A percentile compares a stretch with the other conserved stretches of the same genome.
These are phyloP conservation scores for Penicillium odoratum DNA, from an alignment of 495 filamentous ascomycete species.

Conservation along the genomic window DNA sequence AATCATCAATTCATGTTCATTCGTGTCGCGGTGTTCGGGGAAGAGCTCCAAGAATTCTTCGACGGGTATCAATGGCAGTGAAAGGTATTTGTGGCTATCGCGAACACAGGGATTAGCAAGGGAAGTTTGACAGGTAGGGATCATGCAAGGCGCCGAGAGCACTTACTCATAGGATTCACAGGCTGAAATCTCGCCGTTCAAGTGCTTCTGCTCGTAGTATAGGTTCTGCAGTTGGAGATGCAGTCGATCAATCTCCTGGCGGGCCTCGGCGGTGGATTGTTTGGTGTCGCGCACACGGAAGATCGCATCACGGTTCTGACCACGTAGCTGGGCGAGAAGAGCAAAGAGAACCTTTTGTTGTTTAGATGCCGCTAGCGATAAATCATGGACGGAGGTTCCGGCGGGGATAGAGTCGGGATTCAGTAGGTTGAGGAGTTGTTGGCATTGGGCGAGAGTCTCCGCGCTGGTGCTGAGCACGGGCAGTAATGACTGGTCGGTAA, in stretches of 20 bases:
- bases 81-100: slow-evolving; percentile 78
- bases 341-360: slow-evolving; percentile 79
- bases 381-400: slow-evolving; percentile 42
- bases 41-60: slow-evolving; percentile 79
- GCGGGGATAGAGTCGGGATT: slow-evolving; percentile 45
- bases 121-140: slow-evolving; percentile 2
- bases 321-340: slow-evolving; percentile 77
- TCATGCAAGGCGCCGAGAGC: neutral
- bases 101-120: neutral
- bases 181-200: slow-evolving; percentile 84
- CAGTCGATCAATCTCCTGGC: slow-evolving; percentile 86
- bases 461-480: slow-evolving; percentile 71
- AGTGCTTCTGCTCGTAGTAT: slow-evolving; percentile 91
- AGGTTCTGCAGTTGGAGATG: slow-evolving; percentile 94
- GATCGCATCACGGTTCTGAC: slow-evolving; percentile 76
- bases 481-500: slow-evolving; percentile 67
- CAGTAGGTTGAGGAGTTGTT: slow-evolving; percentile 64
- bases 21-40: slow-evolving; percentile 67
- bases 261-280: slow-evolving; percentile 76
- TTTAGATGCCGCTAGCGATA: slow-evolving; percentile 64
- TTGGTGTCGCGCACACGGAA: slow-evolving; percentile 85
- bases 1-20: slow-evolving; percentile 81
- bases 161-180: slow-evolving; percentile 92
- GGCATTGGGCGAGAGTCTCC: slow-evolving; percentile 69
- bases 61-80: slow-evolving; percentile 78